phyloP scores from a whole-genome alignment of 805 yeast species.

The Candida odintsovae region DNA sequence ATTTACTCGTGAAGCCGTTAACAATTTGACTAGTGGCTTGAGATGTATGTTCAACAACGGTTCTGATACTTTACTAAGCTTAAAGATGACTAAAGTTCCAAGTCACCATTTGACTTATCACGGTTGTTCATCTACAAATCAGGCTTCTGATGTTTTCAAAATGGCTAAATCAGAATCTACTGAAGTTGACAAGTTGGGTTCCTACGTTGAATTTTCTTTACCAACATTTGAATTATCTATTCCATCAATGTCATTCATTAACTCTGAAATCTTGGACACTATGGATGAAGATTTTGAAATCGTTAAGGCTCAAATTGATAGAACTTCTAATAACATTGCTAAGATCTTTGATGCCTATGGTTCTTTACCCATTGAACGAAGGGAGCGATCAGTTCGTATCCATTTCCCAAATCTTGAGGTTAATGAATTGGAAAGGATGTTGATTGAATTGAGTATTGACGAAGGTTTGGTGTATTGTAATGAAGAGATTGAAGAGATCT shows the following conservation, averaged over 20 bases:
- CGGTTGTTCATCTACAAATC: constrained; percentile 22
- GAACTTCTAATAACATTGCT: constrained; percentile 37
- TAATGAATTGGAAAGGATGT: constrained; percentile 46
- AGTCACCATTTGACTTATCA: constrained; percentile 16
- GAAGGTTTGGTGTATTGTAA: constrained; percentile 49
- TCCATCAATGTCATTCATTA: constrained; percentile 38
- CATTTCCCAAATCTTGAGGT: constrained; percentile 71
- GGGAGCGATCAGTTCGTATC: constrained; percentile 40
- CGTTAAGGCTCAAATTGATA: constrained; percentile 36
- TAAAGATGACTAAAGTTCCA: constrained; percentile 13
- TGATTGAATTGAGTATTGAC: constrained; percentile 54
- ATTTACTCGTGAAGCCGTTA: constrained; percentile 50
- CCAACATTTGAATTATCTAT: constrained; percentile 31
- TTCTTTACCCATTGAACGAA: constrained; percentile 53
- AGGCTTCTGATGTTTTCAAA: constrained; percentile 27
- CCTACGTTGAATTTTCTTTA: constrained; percentile 53
- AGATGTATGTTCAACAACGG: constrained; percentile 32
- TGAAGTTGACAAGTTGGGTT: constrained; percentile 30
- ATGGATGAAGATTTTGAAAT: constrained; percentile 31
- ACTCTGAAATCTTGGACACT: constrained; percentile 36
- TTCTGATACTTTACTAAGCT: constrained; percentile 22
- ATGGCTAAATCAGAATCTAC: constrained; percentile 31
- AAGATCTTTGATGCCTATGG: constrained; percentile 51
- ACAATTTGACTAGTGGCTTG: constrained; percentile 46
- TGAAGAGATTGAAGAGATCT: constrained; percentile 8